A percentile compares a stretch with the other conserved stretches of the same genome.
Conservation (phyloP, 441 rosid genomes). For the Croton laevigatus region DNA sequence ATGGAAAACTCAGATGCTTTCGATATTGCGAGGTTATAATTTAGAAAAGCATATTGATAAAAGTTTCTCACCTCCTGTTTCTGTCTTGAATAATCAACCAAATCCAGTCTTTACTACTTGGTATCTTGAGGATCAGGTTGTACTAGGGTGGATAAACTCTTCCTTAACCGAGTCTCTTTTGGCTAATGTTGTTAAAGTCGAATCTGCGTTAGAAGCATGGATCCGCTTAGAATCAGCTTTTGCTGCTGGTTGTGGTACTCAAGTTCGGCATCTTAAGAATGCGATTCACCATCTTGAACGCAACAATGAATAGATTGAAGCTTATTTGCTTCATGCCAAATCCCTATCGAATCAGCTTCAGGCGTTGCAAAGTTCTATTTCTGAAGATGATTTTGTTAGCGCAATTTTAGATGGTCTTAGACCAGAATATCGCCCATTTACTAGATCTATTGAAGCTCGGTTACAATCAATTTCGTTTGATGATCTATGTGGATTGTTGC, state of each 20-base stretch:
- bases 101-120: neutral
- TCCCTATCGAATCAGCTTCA: neutral
- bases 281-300: neutral
- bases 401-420: neutral
- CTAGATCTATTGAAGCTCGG: neutral
- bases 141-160: neutral
- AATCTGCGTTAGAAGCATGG: neutral
- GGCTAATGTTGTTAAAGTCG: neutral
- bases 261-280: neutral
- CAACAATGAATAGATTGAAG: neutral
- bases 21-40: neutral
- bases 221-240: neutral
- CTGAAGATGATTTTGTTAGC: neutral
- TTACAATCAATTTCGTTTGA: neutral
- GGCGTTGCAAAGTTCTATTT: neutral
- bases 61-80: neutral
- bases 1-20: neutral
- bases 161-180: neutral
- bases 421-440: neutral
- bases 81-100: neutral
- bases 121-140: neutral
- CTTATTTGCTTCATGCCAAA: neutral
- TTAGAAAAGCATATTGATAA: neutral
- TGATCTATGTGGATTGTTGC: neutral
- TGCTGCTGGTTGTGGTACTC: neutral